Base-by-base conservation (phyloP, 257 asterid genomes). In the Jasminum sambac region DNA sequence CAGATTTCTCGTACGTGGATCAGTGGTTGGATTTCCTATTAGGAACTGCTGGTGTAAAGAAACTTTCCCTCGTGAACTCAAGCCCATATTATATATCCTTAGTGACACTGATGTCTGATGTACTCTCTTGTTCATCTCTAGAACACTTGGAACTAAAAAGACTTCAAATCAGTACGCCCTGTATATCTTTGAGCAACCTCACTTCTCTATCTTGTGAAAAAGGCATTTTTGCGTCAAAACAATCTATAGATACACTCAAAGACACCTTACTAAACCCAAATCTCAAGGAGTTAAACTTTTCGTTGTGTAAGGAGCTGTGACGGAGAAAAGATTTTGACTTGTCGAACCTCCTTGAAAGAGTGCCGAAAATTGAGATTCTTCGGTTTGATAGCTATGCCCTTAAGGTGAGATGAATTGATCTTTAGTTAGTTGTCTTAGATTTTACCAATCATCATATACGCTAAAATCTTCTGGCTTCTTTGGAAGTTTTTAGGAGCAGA, bases 1-100 rank as follows among this genome's bases (percentile, higher is more conserved):
- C 9, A 26, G 12, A 21, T 16, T 52, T 12, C 3, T 21, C 12
- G 11, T 12, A 65, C 11, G 17, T 65, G 9, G 67, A 73, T 30
- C 36, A 30, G 1, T 73, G 77, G 77, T 25, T 65, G 8, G n/a
- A 6, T 0, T 39, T 34, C 30, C 44, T 40, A 0, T 34, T 73
- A 2, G 44, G 58, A 48, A 60, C 2, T 30, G 36, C 36, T 14
- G 73, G 69, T 44, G 17, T 74, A 10, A 44, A 16, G 60, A 26
- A 67, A 19, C 69, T 68, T 44, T 44, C 19, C 8, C 61, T 74
- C 26, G 41, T 67, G 11, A 7, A 61, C 8, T 61, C 70, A 11
- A 17, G 8, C 5, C 23, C 0, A 2, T 74, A 5, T 23, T 67
- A n/a, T n/a, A n/a, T n/a, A n/a, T n/a, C n/a, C n/a, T n/a, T n/a